Conservation (phyloP, 108 stramenopile genomes). For the Phaeodactylum tricornutum region DNA sequence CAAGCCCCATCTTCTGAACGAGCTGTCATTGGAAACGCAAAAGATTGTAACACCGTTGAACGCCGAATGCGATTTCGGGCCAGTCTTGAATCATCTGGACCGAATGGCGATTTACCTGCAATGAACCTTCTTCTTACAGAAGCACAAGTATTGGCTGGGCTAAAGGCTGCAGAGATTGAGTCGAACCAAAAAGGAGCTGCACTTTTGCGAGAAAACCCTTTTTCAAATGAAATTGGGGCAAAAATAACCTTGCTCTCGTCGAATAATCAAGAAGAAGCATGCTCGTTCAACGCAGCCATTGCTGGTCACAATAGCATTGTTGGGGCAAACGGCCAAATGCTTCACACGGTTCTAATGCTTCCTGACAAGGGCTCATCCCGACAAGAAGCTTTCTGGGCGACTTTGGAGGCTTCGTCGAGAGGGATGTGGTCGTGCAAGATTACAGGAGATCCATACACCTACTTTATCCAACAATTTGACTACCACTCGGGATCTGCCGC, state of each 20-base stretch:
- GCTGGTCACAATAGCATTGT: constrained; percentile 30
- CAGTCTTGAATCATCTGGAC: constrained; percentile 21
- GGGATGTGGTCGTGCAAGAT: constrained; percentile 2
- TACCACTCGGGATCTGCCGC: constrained; percentile 51
- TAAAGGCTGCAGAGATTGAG: constrained; percentile 51
- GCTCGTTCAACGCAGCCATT: constrained; percentile 14
- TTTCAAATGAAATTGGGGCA: constrained; percentile 13
- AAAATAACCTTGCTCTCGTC: constrained; percentile 25
- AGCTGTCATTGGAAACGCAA: constrained; percentile 5
- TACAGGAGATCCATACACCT: neutral
- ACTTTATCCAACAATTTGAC: constrained; percentile 41
- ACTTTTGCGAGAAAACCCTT: constrained; percentile 23
- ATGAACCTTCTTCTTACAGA: constrained; percentile 58
- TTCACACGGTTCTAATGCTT: constrained; percentile 28
- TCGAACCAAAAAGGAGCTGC: constrained; percentile 4
- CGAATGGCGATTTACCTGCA: constrained; percentile 19
- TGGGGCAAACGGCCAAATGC: constrained; percentile 6
- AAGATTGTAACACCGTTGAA: constrained; percentile 25
- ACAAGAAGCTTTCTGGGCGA: constrained; percentile 48
- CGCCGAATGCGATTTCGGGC: constrained; percentile 68
- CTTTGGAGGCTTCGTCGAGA: constrained; percentile 29
- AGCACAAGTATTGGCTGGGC: constrained; percentile 70
- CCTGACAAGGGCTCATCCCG: constrained; percentile 3
- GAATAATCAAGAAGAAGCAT: constrained; percentile 14
- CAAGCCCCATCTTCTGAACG: constrained; percentile 12